These are phyloP conservation scores for Pleurotus sapidus DNA, from an alignment of 768 basidiomycete species.

Conservation along the genomic window DNA sequence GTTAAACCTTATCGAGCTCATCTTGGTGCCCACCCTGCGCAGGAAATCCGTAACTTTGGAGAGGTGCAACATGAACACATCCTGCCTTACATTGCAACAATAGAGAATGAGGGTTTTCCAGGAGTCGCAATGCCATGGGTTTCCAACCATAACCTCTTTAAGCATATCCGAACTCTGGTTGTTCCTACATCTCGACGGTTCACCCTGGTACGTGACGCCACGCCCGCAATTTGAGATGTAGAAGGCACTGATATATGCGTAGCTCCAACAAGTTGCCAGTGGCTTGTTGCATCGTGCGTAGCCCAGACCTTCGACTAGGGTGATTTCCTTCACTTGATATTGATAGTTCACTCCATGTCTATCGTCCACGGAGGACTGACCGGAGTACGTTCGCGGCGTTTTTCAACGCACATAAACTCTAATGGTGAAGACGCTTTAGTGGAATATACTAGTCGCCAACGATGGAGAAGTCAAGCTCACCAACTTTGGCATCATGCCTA, in stretches of 20 bases:
- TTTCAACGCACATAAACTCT: neutral
- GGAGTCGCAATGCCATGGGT: neutral
- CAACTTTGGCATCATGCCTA: neutral
- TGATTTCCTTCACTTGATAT: neutral
- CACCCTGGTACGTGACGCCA: neutral
- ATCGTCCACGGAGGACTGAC: constrained; percentile 1
- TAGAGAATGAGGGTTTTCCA: neutral
- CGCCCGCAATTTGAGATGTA: no score
- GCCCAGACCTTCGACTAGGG: neutral
- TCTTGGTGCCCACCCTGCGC: no score
- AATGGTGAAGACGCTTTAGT: neutral
- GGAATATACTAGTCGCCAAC: neutral
- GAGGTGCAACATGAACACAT: neutral
- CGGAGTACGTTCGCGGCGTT: neutral
- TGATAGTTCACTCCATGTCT: neutral
- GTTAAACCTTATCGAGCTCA: no score
- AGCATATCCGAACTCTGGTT: neutral
- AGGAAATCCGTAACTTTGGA: neutral
- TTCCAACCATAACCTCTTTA: neutral
- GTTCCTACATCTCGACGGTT: neutral
- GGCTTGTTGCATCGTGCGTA: neutral
- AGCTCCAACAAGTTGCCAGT: neutral
- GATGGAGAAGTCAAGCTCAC: neutral
- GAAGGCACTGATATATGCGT: neutral
- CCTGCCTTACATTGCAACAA: neutral